phyloP scores from a whole-genome alignment of 495 filamentous ascomycete species.

The Schizothecium vesticola region DNA sequence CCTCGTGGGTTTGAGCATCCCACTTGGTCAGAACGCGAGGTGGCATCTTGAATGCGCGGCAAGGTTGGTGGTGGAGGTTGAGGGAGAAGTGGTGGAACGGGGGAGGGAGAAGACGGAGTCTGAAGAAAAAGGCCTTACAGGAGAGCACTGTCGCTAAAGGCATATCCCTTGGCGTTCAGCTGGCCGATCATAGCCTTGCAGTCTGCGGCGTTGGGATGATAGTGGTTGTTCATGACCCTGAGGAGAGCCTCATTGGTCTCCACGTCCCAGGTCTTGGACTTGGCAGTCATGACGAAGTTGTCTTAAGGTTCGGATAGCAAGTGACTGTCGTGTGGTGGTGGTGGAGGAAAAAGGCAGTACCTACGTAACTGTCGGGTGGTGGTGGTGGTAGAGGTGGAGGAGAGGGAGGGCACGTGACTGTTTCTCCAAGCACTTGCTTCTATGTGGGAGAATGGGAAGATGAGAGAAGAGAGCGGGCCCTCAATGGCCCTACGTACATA shows the following conservation, averaged over 20 bases:
- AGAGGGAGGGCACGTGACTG: neutral
- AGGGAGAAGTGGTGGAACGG: neutral
- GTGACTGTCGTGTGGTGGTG: neutral
- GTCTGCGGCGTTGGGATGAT: conserved; percentile 17
- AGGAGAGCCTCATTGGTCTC: conserved; percentile 24
- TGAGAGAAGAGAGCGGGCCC: neutral
- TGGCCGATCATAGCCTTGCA: conserved; percentile 14
- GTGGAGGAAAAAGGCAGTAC: too few relatives aligned
- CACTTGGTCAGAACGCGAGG: conserved; percentile 14
- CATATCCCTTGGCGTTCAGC: conserved; percentile 22
- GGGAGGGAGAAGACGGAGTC: neutral
- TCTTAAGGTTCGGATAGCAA: neutral
- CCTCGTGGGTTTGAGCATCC: conserved; percentile 20
- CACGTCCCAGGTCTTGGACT: conserved; percentile 16
- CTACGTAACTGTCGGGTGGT: neutral
- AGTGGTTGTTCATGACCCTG: conserved; percentile 16
- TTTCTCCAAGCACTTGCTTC: neutral
- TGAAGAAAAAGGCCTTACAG: conserved; percentile 20
- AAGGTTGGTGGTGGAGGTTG: neutral
- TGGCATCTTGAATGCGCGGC: conserved; percentile 7
- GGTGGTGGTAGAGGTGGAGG: neutral
- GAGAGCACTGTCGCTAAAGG: conserved; percentile 25
- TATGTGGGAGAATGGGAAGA: neutral
- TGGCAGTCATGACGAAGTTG: conserved; percentile 1
- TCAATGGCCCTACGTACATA: conserved; percentile 11